Evolutionary conservation across 2,329 filamentous ascomycete species (phyloP), one percentile per base, ranked within the genome.

Genomic region (Trichophyton simii): DNA sequence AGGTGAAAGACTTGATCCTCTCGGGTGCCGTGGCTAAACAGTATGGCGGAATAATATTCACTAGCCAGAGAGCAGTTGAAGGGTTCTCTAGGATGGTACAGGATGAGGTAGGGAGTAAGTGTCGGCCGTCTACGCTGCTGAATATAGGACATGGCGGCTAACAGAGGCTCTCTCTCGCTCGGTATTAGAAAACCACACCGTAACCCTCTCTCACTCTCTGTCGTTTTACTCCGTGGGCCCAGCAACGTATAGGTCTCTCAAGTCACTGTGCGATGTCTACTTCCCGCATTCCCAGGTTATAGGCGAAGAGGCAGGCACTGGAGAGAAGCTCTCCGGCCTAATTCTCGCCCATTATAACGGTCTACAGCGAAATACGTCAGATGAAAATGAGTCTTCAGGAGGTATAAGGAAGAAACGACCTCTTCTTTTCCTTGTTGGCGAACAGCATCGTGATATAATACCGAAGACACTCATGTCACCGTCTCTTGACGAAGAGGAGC

Each of bases 361-460:
- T 3, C 61, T 62, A 44, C 65, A 64, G 20, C 59, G 57, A 34
- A 60, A 58, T 69, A 34, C 62, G 28, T 31, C 67, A 66, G 18
- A 44, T 67, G 67, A 18, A 69, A 71, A 3, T 65, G 71, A n/a
- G 68, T 68, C 6, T 59, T 64, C 18, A 61, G 63, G 20, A 41
- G 60, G 11, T 50, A 54, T 8, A 41, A 60, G 25, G 31, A 41
- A 61, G 1, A 58, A 67, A 52, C 84, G 81, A 0, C 82, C 87
- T 0, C 72, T 97, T 3, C 76, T 97, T 0, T 99, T 97, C 72
- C 81, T 95, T 13, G 91, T 95, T 0, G 94, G 94, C 20, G 92
- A 96, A 71, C 88, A 91, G 71, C 83, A 91, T 60, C 79, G 94
- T 52, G 94, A 97, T 71, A 84, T 96, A 66, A 96, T 99, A 65